Base-by-base conservation (phyloP, 371 early-diverging fungal genomes). In the Massospora cicadina region DNA sequence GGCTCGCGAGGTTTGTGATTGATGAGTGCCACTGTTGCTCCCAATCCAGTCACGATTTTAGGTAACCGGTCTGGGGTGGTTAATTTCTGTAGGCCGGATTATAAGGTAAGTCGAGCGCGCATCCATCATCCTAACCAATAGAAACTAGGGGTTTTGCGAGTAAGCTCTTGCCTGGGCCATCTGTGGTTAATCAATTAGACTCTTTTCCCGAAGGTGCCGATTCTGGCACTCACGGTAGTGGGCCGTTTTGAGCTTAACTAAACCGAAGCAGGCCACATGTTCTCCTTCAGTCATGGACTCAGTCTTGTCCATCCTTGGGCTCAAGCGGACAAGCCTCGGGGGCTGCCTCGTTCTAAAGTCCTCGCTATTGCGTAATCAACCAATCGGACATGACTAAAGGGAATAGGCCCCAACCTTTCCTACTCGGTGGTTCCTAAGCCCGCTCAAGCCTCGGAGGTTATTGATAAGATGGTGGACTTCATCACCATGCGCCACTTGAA, bases 1-100 rank as follows among this genome's bases (percentile, higher is more conserved):
- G 72, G 25, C 70, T 95, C 27, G 91, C 90, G 0, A 81, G 88
- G 57, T 96, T 99, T 80, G 98, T 99, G 0, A 84, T 99, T 67
- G 99, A 99, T 70, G 98, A 98, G 74, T 98, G 97, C 0, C 99
- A 99, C 71, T 99, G 99, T 75, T 82, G 99, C 3, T 86, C 84
- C 33, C 89, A 89, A 64, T 98, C 98, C 98, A 98, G 98, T 12
- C 93, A 95, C 73, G 98, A 99, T 69, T 99, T 93, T 74, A 55
- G 64, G 29, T 54, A 53, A 1, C 24, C 23, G 31, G 13, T 62
- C 2, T 33, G 2, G 17, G 12, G 32, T 28, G 12, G 24, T 33
- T 27, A 43, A 62, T 43, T 17, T 23, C 25, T 26, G 88, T 83
- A 81, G 87, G 58, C 85, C 85, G 0, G 87, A 85, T 60, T 93